Conservation (phyloP, 2,329 filamentous ascomycete species). For the Ophiostoma ulmi region DNA sequence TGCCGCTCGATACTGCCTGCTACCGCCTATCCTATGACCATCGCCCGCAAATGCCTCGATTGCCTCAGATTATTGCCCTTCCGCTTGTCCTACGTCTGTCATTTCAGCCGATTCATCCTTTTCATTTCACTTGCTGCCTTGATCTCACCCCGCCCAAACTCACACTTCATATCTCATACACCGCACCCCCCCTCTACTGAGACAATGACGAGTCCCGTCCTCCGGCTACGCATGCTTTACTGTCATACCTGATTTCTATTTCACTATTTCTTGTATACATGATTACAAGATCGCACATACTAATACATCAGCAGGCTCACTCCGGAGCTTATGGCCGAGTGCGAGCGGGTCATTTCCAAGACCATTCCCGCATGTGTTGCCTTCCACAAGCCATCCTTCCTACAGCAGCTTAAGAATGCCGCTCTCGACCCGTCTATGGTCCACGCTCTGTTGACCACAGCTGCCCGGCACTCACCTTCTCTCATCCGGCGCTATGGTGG, state of each 20-base stretch:
- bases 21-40: background rate
- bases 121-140: background rate
- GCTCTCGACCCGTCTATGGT: conserved; percentile 53
- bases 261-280: background rate
- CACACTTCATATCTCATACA: background rate
- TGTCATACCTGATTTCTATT: background rate
- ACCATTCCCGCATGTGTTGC: conserved; percentile 57
- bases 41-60: background rate
- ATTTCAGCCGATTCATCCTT: background rate
- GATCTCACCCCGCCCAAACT: background rate
- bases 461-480: conserved; percentile 51
- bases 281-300: background rate
- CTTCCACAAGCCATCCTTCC: conserved; percentile 58
- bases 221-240: background rate
- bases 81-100: background rate
- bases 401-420: conserved; percentile 55
- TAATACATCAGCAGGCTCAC: conserved; percentile 41
- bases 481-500: conserved; percentile 56
- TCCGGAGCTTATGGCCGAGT: conserved; percentile 54
- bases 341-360: conserved; percentile 57
- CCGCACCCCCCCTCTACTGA: conserved; percentile 18
- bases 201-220: conserved; percentile 12
- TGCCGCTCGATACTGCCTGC: background rate
- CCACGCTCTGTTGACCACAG: conserved; percentile 54
- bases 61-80: background rate